Conservation (phyloP, 129 eudicot species). For the Pulicaria dysenterica region DNA sequence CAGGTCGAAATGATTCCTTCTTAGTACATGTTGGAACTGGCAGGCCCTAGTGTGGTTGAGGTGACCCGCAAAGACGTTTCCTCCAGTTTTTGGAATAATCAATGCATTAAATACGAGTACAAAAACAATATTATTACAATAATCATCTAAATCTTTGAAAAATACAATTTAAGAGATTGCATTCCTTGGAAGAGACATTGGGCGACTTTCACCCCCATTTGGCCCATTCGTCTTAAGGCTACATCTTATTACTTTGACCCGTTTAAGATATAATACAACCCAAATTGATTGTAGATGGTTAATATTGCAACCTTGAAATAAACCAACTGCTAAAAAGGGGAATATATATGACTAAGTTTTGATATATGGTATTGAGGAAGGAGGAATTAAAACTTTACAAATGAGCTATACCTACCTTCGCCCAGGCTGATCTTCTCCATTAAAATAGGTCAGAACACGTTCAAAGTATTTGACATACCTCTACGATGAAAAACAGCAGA, state of each 20-base stretch:
- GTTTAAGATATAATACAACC: neutral
- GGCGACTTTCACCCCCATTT: neutral
- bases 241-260: neutral
- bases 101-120: neutral
- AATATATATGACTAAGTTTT: constrained; percentile 10
- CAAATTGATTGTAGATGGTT: neutral
- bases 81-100: neutral
- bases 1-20: neutral
- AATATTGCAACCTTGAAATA: neutral
- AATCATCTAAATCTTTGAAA: neutral
- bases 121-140: neutral
- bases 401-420: constrained; percentile 61
- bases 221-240: neutral
- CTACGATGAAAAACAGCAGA: constrained; percentile 34
- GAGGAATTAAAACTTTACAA: neutral
- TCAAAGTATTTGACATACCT: constrained; percentile 96
- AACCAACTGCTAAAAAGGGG: neutral
- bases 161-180: neutral
- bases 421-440: constrained; percentile 98
- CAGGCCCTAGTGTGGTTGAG: neutral
- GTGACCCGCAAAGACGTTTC: neutral
- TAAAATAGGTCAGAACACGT: constrained; percentile 75
- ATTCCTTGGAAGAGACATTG: neutral
- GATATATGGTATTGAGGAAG: neutral
- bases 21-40: neutral